Conservation (phyloP, 1,139 yeast genomes). For the Suhomyces ambrosiae region DNA sequence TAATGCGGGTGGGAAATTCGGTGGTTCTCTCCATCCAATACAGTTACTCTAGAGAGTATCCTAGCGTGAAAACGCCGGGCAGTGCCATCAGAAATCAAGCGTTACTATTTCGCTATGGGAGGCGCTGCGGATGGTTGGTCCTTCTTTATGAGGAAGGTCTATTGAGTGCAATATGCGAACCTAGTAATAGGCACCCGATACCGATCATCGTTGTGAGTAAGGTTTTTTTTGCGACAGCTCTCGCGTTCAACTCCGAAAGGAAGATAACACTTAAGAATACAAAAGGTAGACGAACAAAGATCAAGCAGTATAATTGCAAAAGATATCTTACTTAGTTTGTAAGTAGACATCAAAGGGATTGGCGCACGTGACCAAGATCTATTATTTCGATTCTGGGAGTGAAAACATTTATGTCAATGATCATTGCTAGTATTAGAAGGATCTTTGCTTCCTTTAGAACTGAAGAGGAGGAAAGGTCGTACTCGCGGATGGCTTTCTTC, state of each 20-base stretch:
- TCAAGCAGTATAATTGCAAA: too few species aligned
- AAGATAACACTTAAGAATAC: too few species aligned
- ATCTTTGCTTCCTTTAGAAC: slow-evolving; percentile 82
- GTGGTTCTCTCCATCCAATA: slow-evolving; percentile 66
- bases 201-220: slow-evolving; percentile 68
- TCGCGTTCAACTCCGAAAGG: slow-evolving; percentile 1
- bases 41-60: slow-evolving; percentile 66
- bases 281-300: too few species aligned
- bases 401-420: too few species aligned
- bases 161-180: slow-evolving; percentile 82
- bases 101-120: slow-evolving; percentile 56
- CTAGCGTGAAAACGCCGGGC: slow-evolving; percentile 76
- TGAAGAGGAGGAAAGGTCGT: slow-evolving; percentile 79
- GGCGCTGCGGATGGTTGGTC: slow-evolving; percentile 77
- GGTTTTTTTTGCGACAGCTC: slow-evolving; percentile 26
- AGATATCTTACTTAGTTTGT: too few species aligned
- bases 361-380: too few species aligned
- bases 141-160: slow-evolving; percentile 43
- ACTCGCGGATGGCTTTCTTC: slow-evolving; percentile 80
- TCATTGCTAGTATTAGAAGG: slow-evolving; percentile 67
- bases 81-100: slow-evolving; percentile 66
- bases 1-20: slow-evolving; percentile 81
- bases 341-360: too few species aligned
- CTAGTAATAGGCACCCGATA: slow-evolving; percentile 64
- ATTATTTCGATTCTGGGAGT: too few species aligned